Base-by-base conservation (phyloP, 345 rosid species). In the Orychophragmus violaceus region DNA sequence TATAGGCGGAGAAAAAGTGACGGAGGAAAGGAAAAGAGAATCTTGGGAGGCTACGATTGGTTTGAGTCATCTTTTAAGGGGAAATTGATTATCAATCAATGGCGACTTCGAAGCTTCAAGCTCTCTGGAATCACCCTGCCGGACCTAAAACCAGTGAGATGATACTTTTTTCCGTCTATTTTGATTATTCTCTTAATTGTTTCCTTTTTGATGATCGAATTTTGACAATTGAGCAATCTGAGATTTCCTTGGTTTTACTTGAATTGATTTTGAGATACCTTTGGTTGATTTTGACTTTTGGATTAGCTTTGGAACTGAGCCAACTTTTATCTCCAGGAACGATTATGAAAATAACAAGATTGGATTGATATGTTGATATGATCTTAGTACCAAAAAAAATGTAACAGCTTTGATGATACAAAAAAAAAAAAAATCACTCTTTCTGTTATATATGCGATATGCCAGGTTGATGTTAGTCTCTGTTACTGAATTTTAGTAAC, bases 61-160 rank as follows among this genome's bases (percentile, higher is more conserved):
- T n/a, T n/a, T n/a, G n/a, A n/a, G n/a, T n/a, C n/a, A n/a, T n/a
- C n/a, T n/a, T n/a, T n/a, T n/a, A n/a, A n/a, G n/a, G 33, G 3
- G 9, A n/a, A 44, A 9, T 18, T 39, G 21, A 41, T 1, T 41
- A 16, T 41, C 48, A 41, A 5, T 62, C 39, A 46, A 93, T 87
- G 98, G 85, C 96, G 64, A 30, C 95, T 21, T 87, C 97, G 36
- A 90, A 79, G 84, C 84, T 93, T 17, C 93, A 93, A 74, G 93
- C 97, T 69, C 69, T 89, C 5, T 92, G 97, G 98, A 92, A 86
- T 79, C 98, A 89, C 67, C 98, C 95, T 4, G 98, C 98, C 3
- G 98, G 98, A 45, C 98, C 98, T 42, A 90, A 90, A 82, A 93
- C 98, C 77, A 87, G 97, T 87, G 62, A 82, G 22, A 28, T 28